These are phyloP conservation scores for Auxenochlorella pyrenoidosa DNA, from an alignment of 139 green algal species.

Conservation along the genomic window DNA sequence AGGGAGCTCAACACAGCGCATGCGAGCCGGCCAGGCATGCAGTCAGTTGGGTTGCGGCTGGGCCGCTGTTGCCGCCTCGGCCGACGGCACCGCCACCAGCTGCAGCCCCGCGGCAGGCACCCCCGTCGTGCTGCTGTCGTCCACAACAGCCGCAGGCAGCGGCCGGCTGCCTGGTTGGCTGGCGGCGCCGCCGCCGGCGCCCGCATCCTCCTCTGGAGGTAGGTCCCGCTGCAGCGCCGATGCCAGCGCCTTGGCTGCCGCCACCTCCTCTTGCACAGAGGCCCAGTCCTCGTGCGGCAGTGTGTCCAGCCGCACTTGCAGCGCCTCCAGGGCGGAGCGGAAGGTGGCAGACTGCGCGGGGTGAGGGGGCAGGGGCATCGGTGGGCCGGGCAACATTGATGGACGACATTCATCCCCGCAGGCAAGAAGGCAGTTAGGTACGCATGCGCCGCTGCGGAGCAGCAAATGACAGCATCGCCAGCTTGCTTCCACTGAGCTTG, in stretches of 20 bases:
- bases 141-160: neutral
- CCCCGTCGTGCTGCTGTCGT: conserved; percentile 19
- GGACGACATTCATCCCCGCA: no score
- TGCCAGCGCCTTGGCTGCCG: neutral
- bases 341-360: conserved; percentile 22
- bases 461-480: no score
- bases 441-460: no score
- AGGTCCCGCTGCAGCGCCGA: conserved; percentile 8
- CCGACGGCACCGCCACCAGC: conserved; percentile 3
- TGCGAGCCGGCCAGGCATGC: no score
- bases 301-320: conserved; percentile 41
- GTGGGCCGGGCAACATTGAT: neutral
- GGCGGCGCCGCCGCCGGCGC: neutral
- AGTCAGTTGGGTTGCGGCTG: neutral
- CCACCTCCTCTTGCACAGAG: conserved; percentile 37
- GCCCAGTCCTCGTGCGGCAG: conserved; percentile 48
- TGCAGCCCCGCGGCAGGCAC: conserved; percentile 17
- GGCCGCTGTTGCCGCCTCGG: neutral
- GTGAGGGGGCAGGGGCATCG: neutral
- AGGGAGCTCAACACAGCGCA: no score
- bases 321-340: neutral
- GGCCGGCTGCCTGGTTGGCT: neutral
- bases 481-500: no score
- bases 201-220: neutral
- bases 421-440: no score